Conservation (phyloP, 441 rosid species). For the Erysimum pusillum region DNA sequence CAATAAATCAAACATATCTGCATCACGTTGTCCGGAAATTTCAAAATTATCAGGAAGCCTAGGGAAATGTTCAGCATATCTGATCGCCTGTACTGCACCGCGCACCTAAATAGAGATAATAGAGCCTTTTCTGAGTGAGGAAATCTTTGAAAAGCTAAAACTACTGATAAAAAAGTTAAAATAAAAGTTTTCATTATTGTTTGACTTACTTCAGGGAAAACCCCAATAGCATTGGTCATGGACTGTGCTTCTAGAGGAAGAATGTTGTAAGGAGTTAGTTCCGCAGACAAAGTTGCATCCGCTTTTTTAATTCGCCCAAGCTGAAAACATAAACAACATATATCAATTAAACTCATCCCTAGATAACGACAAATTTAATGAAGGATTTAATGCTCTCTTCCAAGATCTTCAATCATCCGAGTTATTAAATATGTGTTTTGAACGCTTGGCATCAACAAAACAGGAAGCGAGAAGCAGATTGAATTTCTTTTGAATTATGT, state of each 20-base stretch:
- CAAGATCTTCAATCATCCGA: constrained; percentile 14
- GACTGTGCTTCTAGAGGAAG: constrained; percentile 93
- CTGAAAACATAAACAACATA: constrained; percentile 57
- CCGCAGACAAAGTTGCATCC: constrained; percentile 75
- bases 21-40: constrained; percentile 81
- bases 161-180: background rate
- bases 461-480: constrained; percentile 20
- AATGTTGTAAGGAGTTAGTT: constrained; percentile 87
- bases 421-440: constrained; percentile 12
- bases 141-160: constrained; percentile 30
- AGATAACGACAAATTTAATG: constrained; percentile 25
- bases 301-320: constrained; percentile 75
- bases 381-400: constrained; percentile 11
- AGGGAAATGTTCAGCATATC: constrained; percentile 85
- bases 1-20: constrained; percentile 96
- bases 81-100: constrained; percentile 88
- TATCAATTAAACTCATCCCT: constrained; percentile 28
- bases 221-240: constrained; percentile 85
- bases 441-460: constrained; percentile 30
- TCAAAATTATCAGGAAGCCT: constrained; percentile 77
- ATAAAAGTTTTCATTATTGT: constrained; percentile 31
- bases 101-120: constrained; percentile 69
- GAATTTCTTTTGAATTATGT: constrained; percentile 6
- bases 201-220: constrained; percentile 89
- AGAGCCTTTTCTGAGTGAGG: constrained; percentile 28